Base-by-base conservation (phyloP, 192 early-diverging fungal species). In the Linnemannia elongata region DNA sequence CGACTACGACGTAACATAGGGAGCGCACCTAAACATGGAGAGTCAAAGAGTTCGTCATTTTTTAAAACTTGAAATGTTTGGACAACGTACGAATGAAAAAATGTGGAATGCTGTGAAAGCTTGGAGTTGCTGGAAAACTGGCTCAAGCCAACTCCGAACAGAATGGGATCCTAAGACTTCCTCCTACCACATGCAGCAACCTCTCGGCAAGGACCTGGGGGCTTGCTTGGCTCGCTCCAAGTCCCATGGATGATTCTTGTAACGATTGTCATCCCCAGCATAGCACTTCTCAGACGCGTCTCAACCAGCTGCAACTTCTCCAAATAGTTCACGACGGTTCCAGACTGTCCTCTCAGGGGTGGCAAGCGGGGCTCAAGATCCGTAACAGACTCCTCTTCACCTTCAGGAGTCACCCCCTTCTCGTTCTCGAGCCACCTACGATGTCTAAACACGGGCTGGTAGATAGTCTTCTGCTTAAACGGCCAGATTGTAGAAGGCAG, bases 21-120 rank as follows among this genome's bases (percentile, higher is more conserved):
- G 75, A 63, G 10, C 75, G 75, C 36, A 33, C 75, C 75, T 76
- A 76, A 63, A 1, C 49, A 74, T 44, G 6, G 42, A 44, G 42
- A 44, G 42, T 44, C 10, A 44, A 44, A 44, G 42, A 44, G 6
- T 44, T 9, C 10, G 42, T 44, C 5, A 44, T 6, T 44, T 4
- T 44, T 44, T 44, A 9, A 44, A 6, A 9, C 42, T 44, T 44
- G 6, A 44, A 44, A 9, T 44, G 42, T 44, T 41, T 22, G 13
- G 39, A 73, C 24, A 18, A 44, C 44, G 42, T n/a, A 73, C 15
- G 38, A 73, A 5, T n/a, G n/a, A n/a, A 39, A 42, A 42, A 47
- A 73, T 30, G 72, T 45, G 5, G 72, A 39, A 47, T 73, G 41
- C 13, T 45, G 44, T 9, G 72, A 73, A 0, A 73, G 38, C 18